Base-by-base conservation (phyloP, 2,329 filamentous ascomycete genomes). In the Diplodia scrobiculata region DNA sequence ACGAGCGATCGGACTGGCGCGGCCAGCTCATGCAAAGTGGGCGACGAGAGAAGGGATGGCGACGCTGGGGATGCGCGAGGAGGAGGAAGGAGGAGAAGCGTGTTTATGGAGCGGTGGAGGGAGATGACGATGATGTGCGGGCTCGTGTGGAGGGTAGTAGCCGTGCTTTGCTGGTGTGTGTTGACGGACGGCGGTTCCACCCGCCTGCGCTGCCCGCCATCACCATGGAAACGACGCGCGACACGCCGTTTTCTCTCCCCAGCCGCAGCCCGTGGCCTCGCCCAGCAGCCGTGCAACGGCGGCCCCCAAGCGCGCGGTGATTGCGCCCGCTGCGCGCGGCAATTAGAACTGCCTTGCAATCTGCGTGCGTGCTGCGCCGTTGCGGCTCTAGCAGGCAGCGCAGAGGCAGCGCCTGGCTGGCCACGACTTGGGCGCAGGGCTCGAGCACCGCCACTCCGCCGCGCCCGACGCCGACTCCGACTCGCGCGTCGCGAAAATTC, bases 1-100 rank as follows among this genome's bases (percentile, higher is more conserved):
- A 69, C 54, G 48, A 58, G 34, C 59, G 70, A 68, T 69, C 69
- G 67, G 68, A 59, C 66, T 62, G 67, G 51, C 54, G 66, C 54
- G 60, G 41, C 55, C 60, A 69, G 67, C 58, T 62, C 58, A 62
- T 50, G 58, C 58, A 62, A 34, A 67, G 69, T 67, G 68, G 54
- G 68, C 69, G 68, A 54, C 52, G 65, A 69, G 67, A 68, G 69
- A 70, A 69, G 68, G 38, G 25, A 59, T 25, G 62, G 67, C 66
- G 63, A 58, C 41, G 29, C 45, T 67, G 69, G 73, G 73, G 53
- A 21, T 10, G 29, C 41, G 71, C 70, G 73, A 75, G 70, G 38
- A 71, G 70, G 64, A 71, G 48, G 60, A 29, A 32, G 48, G n/a
- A 29, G 29, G 47, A 11, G 47, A 34, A 41, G 55, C 21, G 47